Evolutionary conservation across 2,329 filamentous ascomycete species (phyloP).

Genomic region (Thermomyces lanuginosus): DNA sequence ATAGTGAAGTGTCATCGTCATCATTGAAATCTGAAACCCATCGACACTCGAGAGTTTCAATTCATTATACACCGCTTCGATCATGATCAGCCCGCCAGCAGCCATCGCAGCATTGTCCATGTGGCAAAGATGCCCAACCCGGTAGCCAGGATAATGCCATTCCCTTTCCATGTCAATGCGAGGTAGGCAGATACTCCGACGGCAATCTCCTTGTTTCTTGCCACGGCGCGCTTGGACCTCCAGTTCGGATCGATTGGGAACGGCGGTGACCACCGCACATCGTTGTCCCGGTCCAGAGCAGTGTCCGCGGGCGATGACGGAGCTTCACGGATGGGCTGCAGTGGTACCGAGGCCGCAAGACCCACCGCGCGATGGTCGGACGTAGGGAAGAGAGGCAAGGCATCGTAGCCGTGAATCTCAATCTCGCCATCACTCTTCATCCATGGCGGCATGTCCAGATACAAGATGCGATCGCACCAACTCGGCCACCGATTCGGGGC

Average conservation of each 20-base stretch:
- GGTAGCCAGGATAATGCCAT: conserved; percentile 24
- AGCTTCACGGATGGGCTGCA: conserved; percentile 27
- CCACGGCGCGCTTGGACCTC: conserved; percentile 36
- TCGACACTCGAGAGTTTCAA: too few species aligned
- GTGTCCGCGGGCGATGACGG: too few species aligned
- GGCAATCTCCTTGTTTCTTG: conserved; percentile 41
- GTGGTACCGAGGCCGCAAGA: conserved; percentile 50
- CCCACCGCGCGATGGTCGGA: conserved; percentile 82
- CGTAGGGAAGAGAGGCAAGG: conserved; percentile 60
- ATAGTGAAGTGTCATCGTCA: too few species aligned
- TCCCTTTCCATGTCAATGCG: conserved; percentile 32
- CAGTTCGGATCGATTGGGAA: conserved; percentile 43
- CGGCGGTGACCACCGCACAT: conserved; percentile 33
- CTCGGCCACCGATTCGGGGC: conserved; percentile 70
- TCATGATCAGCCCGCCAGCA: conserved; percentile 4
- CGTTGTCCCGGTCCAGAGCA: too few species aligned
- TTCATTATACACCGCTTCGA: too few species aligned
- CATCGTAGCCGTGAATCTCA: conserved; percentile 47
- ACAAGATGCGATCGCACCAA: conserved; percentile 88
- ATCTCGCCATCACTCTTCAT: conserved; percentile 27
- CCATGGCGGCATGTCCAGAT: conserved; percentile 46
- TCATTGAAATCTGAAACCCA: too few species aligned
- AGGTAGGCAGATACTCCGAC: conserved; percentile 44
- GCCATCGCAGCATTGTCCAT: conserved; percentile 26
- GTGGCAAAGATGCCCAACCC: conserved; percentile 22